Evolutionary conservation across 164 flowering plant species (phyloP), one percentile per base, ranked within the genome.

Genomic region (Litsea cubeba): DNA sequence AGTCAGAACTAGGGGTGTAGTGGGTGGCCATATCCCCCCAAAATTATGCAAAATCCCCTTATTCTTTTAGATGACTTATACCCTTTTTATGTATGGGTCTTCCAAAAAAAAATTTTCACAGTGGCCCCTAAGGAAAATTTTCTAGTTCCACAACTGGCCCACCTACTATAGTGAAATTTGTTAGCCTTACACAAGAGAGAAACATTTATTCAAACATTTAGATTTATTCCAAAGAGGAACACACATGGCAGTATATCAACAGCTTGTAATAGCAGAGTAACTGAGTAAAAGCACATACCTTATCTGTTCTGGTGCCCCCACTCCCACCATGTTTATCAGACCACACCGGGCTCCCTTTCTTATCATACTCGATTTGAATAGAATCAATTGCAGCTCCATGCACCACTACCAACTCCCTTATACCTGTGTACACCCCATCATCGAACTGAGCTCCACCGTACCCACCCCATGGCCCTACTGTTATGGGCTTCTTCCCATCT

Each of bases 391-490:
- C 93, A 5, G 74, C 77, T 62, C 85, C 89, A 75, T 87, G 88
- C 71, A 60, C 46, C 62, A 89, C 84, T 35, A 81, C 85, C 30
- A 91, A 11, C 71, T 88, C 90, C 83, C 82, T 79, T 22, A 89
- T 73, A 1, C 81, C 68, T 6, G 86, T 78, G 78, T 85, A 72
- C 8, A 82, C 77, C 17, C 95, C 93, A 74, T 91, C 93, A 46
- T 91, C 89, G 87, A 89, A 91, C 0, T 24, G 64, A 15, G 50
- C 18, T 72, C 93, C 93, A 67, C 74, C 82, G 30, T 78, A 79
- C 7, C 90, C 87, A 67, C 91, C 93, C 90, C 88, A 89, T 23
- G 92, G 96, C 54, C 91, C 93, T 24, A 80, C 84, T 5, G 82
- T 62, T 11, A 81, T 68, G 12, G 71, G 51, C 20, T 54, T 78